Conservation (phyloP, 2,329 filamentous ascomycete species). For the Aspergillus brasiliensis region DNA sequence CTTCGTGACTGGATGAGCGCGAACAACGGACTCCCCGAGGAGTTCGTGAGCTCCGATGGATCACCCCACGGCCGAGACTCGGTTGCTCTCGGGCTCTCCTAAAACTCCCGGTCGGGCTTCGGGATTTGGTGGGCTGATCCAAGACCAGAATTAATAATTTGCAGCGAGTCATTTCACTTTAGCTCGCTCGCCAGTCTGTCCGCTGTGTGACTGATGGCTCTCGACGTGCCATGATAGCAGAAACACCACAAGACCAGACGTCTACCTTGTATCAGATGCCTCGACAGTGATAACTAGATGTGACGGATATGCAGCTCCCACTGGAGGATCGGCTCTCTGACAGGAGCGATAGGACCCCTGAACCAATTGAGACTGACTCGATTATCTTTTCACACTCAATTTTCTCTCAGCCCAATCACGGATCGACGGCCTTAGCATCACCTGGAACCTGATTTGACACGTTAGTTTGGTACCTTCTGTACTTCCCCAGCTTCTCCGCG, state of each 20-base stretch:
- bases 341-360: not conserved
- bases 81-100: not conserved
- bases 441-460: not conserved
- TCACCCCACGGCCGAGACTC: conserved; percentile 8
- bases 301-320: not conserved
- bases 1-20: not conserved
- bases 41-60: not conserved
- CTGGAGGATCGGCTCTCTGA: not conserved
- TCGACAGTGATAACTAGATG: not conserved
- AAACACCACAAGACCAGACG: not conserved
- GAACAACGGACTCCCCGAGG: not conserved
- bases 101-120: not conserved
- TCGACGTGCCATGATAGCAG: not conserved
- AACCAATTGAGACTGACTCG: not conserved
- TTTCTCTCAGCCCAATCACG: not conserved
- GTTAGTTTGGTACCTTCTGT: not conserved
- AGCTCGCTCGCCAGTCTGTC: not conserved
- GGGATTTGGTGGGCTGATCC: conserved; percentile 7
- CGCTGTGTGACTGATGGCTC: not conserved
- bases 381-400: not conserved
- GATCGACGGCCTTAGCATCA: conserved; percentile 3
- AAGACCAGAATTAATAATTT: not conserved
- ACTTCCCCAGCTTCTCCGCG: conserved; percentile 9
- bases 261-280: not conserved
- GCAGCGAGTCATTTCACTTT: not conserved